Conservation (phyloP, 2,329 filamentous ascomycete genomes). For the Trichoderma harzianum region DNA sequence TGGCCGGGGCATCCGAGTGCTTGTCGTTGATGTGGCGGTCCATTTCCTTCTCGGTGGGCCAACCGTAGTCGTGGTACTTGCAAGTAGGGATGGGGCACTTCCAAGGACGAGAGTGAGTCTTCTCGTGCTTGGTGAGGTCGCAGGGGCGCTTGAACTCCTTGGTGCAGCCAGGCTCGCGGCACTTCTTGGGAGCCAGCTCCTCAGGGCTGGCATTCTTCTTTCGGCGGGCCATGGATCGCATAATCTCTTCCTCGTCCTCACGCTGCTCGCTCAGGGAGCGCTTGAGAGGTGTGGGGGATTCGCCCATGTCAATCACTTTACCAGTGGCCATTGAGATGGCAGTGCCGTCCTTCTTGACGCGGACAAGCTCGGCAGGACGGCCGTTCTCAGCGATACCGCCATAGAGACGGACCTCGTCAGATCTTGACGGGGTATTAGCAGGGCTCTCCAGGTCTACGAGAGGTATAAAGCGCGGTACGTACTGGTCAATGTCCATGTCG, state of each 20-base stretch:
- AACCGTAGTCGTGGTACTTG: constrained; percentile 87
- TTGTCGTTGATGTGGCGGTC: constrained; percentile 96
- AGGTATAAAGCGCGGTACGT: constrained; percentile 39
- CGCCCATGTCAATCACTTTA: constrained; percentile 56
- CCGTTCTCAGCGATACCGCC: constrained; percentile 81
- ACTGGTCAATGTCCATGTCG: constrained; percentile 58
- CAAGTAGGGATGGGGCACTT: constrained; percentile 81
- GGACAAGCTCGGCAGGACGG: constrained; percentile 77
- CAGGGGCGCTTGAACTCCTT: constrained; percentile 97
- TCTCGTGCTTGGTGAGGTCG: constrained; percentile 96
- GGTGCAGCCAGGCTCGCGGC: constrained; percentile 70
- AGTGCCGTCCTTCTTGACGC: constrained; percentile 75
- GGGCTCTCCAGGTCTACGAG: constrained; percentile 22
- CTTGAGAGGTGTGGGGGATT: constrained; percentile 55
- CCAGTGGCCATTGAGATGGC: constrained; percentile 74
- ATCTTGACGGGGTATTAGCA: constrained; percentile 33
- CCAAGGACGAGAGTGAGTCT: constrained; percentile 94
- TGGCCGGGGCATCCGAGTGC: constrained; percentile 74
- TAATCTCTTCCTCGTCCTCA: constrained; percentile 76
- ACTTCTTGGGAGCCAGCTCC: constrained; percentile 76
- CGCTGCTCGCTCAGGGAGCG: constrained; percentile 65
- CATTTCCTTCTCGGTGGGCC: constrained; percentile 97
- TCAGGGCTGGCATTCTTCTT: constrained; percentile 90
- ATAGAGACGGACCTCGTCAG: constrained; percentile 72
- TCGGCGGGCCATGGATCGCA: constrained; percentile 90